phyloP scores from a whole-genome alignment of 106 monocot species.

The Xerophyta viscosa region DNA sequence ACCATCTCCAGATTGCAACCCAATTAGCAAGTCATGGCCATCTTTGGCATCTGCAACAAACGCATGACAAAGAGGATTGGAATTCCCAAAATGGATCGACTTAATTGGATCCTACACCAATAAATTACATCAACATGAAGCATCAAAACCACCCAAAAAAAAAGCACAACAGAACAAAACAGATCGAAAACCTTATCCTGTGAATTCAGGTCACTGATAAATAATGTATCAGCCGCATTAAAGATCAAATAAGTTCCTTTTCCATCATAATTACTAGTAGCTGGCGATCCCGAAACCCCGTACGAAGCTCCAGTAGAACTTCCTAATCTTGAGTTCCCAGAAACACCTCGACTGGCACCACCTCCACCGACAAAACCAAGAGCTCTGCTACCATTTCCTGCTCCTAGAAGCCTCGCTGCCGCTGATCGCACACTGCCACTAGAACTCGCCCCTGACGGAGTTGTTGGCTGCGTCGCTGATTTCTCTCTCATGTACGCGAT shows the following conservation, averaged over 20 bases:
- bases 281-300: conserved; percentile 28
- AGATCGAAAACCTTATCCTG: conserved; percentile 66
- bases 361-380: conserved; percentile 57
- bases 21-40: conserved; percentile 96
- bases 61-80: conserved; percentile 78
- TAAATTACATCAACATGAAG: not conserved
- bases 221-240: conserved; percentile 77
- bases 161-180: conserved; percentile 1
- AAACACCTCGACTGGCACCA: conserved; percentile 43
- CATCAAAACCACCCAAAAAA: not conserved
- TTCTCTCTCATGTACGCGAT: conserved; percentile 64
- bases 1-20: conserved; percentile 89
- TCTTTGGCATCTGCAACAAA: conserved; percentile 90
- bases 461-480: conserved; percentile 27
- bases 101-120: conserved; percentile 80
- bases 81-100: conserved; percentile 72
- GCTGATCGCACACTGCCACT: conserved; percentile 39
- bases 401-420: conserved; percentile 47
- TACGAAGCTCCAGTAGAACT: conserved; percentile 31
- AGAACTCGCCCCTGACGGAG: conserved; percentile 24
- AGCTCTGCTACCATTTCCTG: conserved; percentile 52
- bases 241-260: conserved; percentile 84
- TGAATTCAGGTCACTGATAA: conserved; percentile 86
- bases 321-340: conserved; percentile 50
- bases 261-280: conserved; percentile 57